Evolutionary conservation across 75 land plant species (phyloP), one percentile per base, ranked within the genome.

Genomic region (Ceratopteris richardii): DNA sequence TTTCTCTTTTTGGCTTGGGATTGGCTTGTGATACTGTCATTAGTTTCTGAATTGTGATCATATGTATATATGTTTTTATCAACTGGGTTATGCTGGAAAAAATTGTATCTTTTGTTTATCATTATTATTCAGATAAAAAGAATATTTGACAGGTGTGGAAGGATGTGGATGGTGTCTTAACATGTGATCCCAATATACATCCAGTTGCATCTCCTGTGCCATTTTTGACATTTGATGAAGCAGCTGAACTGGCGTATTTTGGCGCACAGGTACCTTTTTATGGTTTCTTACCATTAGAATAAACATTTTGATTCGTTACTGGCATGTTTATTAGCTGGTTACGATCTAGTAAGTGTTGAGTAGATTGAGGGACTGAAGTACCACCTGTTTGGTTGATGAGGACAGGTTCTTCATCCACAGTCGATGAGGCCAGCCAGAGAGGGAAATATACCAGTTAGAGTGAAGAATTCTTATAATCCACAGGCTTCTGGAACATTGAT

Each of bases 141-240:
- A n/a, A n/a, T n/a, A n/a, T 24, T n/a, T 57, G 52, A 47, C 64
- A 93, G 98, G 98, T 94, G 25, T 94, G 98, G 98, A 94, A 94
- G 64, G 98, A 94, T 77, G 98, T 94, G 16, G 98, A 94, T 94
- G 98, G 98, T 47, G 98, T 94, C 44, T 66, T 94, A 66, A 94
- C 98, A 21, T 94, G 98, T 67, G 96, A 94, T 73, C 98, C 98
- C 44, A 78, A 79, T 30, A 83, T 94, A 31, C 67, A 70, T 61
- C 16, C 73, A 30, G 41, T 57, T 19, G 98, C 98, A 29, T 40
- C 71, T 36, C 87, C 98, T 41, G 96, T 94, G 13, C 87, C 90
- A 12, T 81, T 61, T 68, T 69, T 94, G 75, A 89, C 98, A 47
- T 94, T 86, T 77, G 98, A 94, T 31, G 98, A 94, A 69, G 98